Percentiles rank a stretch among this genome's conserved stretches.
phyloP scores from a whole-genome alignment of 257 asterid genomes.

The Anisodus acutangulus region DNA sequence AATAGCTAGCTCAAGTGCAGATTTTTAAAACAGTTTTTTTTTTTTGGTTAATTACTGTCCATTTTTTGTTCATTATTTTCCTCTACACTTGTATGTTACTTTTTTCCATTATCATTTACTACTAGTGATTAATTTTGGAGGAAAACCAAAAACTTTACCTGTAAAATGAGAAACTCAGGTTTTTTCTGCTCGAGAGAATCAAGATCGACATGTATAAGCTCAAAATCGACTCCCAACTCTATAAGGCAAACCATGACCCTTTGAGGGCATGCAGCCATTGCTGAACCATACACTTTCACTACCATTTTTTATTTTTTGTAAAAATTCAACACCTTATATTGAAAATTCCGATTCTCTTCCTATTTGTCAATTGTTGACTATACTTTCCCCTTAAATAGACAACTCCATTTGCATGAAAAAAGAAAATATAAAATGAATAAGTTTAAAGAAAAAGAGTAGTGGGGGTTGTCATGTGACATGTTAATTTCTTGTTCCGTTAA shows the following conservation, averaged over 20 bases:
- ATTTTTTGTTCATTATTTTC: not conserved
- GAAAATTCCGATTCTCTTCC: no score
- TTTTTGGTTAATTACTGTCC: not conserved
- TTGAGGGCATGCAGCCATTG: constrained; percentile 71
- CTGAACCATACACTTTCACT: constrained; percentile 74
- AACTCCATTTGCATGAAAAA: not conserved
- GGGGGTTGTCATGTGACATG: constrained; percentile 45
- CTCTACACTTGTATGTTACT: not conserved
- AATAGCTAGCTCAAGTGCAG: not conserved
- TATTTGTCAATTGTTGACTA: not conserved
- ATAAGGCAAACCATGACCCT: constrained; percentile 70
- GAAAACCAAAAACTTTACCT: constrained; percentile 40
- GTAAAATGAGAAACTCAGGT: constrained; percentile 55
- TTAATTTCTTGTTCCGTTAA: not conserved
- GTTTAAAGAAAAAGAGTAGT: not conserved
- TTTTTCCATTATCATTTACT: not conserved
- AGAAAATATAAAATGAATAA: not conserved
- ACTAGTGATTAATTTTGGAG: not conserved
- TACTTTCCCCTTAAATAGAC: not conserved
- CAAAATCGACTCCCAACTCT: constrained; percentile 63
- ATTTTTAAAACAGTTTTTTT: no score
- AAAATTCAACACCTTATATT: not conserved
- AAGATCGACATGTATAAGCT: constrained; percentile 64
- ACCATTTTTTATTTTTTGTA: constrained; percentile 39
- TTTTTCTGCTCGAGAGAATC: constrained; percentile 57